phyloP scores from a whole-genome alignment of 345 rosid genomes.

The Citrus maxima region DNA sequence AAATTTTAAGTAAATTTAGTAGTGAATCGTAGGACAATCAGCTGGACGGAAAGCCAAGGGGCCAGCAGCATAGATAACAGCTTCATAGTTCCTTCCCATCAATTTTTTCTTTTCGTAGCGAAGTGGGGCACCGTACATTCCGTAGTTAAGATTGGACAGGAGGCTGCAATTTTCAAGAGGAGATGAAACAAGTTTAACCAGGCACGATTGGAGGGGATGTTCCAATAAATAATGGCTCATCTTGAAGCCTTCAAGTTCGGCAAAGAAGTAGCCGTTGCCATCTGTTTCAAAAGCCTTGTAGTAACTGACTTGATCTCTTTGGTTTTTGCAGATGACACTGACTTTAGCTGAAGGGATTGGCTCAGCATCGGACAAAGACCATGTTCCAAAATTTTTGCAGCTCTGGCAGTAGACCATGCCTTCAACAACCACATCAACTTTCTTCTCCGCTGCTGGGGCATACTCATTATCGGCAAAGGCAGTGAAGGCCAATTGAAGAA shows the following conservation, averaged over 20 bases:
- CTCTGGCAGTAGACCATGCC: slow-evolving; percentile 88
- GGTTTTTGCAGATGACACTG: slow-evolving; percentile 72
- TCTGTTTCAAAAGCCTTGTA: slow-evolving; percentile 64
- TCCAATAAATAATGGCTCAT: slow-evolving; percentile 45
- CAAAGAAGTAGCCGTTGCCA: slow-evolving; percentile 65
- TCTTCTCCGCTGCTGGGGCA: slow-evolving; percentile 26
- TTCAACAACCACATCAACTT: slow-evolving; percentile 57
- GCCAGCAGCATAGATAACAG: slow-evolving; percentile 70
- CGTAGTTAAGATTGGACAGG: slow-evolving; percentile 67
- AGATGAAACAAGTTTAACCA: slow-evolving; percentile 73
- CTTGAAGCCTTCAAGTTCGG: slow-evolving; percentile 56
- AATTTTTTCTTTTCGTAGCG: slow-evolving; percentile 54
- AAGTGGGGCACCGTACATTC: slow-evolving; percentile 60
- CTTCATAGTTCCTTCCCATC: slow-evolving; percentile 38
- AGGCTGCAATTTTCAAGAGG: slow-evolving; percentile 60
- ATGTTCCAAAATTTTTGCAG: slow-evolving; percentile 57
- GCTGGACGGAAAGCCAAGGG: slow-evolving; percentile 86
- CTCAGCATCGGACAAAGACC: slow-evolving; percentile 69
- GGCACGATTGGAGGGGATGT: slow-evolving; percentile 83
- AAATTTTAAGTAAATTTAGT: slow-evolving; percentile 2
- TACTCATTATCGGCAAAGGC: slow-evolving; percentile 23
- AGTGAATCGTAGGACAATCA: slow-evolving; percentile 43
- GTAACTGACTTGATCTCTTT: slow-evolving; percentile 45
- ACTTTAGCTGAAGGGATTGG: slow-evolving; percentile 67
- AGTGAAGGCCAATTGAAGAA: slow-evolving; percentile 26